These are phyloP conservation scores for Ceratocystis alfenasii DNA, from an alignment of 2,329 filamentous ascomycete genomes.

Conservation along the genomic window DNA sequence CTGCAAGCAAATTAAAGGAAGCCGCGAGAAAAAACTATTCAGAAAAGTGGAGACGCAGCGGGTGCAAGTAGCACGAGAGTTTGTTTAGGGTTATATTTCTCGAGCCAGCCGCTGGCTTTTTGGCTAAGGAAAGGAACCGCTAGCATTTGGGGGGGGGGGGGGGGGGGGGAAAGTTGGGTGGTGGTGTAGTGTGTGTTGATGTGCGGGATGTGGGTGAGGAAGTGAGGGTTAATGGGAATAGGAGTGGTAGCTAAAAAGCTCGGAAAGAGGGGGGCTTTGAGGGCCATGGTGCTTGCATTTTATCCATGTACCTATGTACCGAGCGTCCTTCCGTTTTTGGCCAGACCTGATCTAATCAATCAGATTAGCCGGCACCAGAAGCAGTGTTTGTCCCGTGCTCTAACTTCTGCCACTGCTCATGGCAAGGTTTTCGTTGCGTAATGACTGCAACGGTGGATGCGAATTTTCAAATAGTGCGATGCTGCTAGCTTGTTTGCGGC, in stretches of 20 bases:
- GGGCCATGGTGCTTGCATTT: background rate
- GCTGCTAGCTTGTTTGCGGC: background rate
- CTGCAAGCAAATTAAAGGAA: constrained; percentile 29
- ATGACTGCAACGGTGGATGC: background rate
- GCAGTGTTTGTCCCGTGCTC: too few relatives aligned
- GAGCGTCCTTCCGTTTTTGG: background rate
- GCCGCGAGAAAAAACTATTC: constrained; percentile 25
- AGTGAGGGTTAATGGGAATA: too few relatives aligned
- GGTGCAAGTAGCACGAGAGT: background rate
- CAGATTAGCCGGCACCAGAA: background rate
- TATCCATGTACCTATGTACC: background rate
- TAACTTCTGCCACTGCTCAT: too few relatives aligned
- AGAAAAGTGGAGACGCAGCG: background rate
- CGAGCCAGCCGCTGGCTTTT: background rate
- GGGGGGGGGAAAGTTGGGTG: too few relatives aligned
- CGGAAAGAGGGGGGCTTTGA: background rate
- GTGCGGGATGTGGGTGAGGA: too few relatives aligned
- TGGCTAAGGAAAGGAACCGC: background rate
- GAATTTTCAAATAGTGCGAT: background rate
- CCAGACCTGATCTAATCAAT: background rate
- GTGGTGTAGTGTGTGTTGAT: too few relatives aligned
- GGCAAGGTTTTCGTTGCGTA: background rate
- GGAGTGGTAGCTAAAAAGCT: too few relatives aligned
- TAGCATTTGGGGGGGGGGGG: background rate
- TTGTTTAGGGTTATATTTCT: background rate